Conservation (phyloP, 768 basidiomycete species). For the Termitomyces sp. region DNA sequence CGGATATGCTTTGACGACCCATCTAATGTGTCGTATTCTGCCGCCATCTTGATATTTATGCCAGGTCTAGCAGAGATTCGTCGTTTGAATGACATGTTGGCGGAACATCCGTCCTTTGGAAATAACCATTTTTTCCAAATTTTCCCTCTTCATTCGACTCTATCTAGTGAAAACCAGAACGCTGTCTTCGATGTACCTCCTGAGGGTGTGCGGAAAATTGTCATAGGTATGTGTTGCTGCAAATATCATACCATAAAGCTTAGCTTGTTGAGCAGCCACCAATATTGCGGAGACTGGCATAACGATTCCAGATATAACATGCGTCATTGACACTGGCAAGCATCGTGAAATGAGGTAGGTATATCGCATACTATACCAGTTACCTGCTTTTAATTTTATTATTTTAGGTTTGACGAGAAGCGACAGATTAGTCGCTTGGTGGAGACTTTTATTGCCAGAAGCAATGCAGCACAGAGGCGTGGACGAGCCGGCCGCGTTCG, state of each 20-base stretch:
- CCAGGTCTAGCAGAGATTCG: constrained; percentile 94
- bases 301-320: constrained; percentile 96
- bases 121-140: constrained; percentile 58
- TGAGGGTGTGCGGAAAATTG: constrained; percentile 80
- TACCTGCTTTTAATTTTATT: background rate
- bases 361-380: constrained; percentile 1
- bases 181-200: constrained; percentile 90
- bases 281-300: constrained; percentile 97
- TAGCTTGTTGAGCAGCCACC: constrained; percentile 47
- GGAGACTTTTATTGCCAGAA: constrained; percentile 87
- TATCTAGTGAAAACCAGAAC: constrained; percentile 87
- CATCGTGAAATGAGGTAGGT: constrained; percentile 94
- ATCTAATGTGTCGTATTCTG: constrained; percentile 50
- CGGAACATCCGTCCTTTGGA: constrained; percentile 71
- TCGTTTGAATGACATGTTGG: constrained; percentile 74
- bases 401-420: constrained; percentile 86
- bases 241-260: background rate
- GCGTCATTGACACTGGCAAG: constrained; percentile 91
- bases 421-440: constrained; percentile 88
- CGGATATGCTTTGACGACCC: constrained; percentile 69
- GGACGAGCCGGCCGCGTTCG: constrained; percentile 92
- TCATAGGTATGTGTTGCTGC: constrained; percentile 59
- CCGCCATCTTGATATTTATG: constrained; percentile 88
- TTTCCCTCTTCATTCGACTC: constrained; percentile 86
- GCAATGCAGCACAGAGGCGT: constrained; percentile 85